A percentile compares a stretch with the other conserved stretches of the same genome.
These are phyloP conservation scores for Chalaropsis ovoidea DNA, from an alignment of 2,329 filamentous ascomycete genomes.

Conservation along the genomic window DNA sequence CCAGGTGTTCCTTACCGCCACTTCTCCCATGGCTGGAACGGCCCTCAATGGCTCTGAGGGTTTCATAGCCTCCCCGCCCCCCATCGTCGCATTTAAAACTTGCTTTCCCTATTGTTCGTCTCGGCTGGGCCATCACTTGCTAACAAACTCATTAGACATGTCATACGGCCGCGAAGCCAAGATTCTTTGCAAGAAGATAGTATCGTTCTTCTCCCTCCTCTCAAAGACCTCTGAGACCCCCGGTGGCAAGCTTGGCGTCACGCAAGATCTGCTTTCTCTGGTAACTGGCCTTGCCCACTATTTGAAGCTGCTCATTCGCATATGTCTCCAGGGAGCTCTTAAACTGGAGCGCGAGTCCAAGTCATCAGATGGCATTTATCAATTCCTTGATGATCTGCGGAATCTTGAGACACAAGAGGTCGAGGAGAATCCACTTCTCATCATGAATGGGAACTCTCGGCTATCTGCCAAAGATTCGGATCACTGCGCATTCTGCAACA, in stretches of 20 bases:
- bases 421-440: constrained; percentile 58
- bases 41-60: not conserved
- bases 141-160: constrained; percentile 48
- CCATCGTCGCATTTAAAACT: not conserved
- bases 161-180: constrained; percentile 95
- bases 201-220: constrained; percentile 89
- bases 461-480: constrained; percentile 71
- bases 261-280: constrained; percentile 92
- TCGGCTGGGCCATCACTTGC: constrained; percentile 2
- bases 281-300: constrained; percentile 96
- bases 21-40: not conserved
- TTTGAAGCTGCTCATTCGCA: constrained; percentile 90
- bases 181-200: constrained; percentile 97
- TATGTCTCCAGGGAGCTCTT: constrained; percentile 86
- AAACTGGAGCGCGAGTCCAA: constrained; percentile 79
- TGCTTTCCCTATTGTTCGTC: constrained; percentile 21
- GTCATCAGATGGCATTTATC: constrained; percentile 63
- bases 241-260: constrained; percentile 85
- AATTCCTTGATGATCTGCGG: constrained; percentile 73
- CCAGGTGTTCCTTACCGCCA: constrained; percentile 14
- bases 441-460: constrained; percentile 53
- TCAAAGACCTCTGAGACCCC: constrained; percentile 90
- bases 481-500: constrained; percentile 68
- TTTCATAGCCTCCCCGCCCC: not conserved
- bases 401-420: constrained; percentile 56